phyloP scores from a whole-genome alignment of 2,329 filamentous ascomycete species.

The Verticillium alfalfae region DNA sequence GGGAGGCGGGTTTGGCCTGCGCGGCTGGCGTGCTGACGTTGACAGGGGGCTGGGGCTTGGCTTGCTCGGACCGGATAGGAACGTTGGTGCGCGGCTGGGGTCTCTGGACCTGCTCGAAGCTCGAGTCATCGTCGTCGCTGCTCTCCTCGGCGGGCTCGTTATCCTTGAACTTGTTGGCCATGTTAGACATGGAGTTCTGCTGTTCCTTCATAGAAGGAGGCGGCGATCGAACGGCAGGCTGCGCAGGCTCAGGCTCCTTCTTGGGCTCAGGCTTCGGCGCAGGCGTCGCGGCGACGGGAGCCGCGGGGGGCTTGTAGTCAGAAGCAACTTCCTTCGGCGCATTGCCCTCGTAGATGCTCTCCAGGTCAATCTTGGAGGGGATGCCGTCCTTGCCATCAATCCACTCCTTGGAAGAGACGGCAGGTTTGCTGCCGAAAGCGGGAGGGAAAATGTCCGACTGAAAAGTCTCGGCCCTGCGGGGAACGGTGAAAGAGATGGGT shows the following conservation, averaged over 20 bases:
- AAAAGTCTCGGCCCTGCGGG: slow-evolving; percentile 87
- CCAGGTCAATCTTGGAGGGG: slow-evolving; percentile 88
- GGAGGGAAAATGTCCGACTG: slow-evolving; percentile 97
- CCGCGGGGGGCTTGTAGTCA: slow-evolving; percentile 56
- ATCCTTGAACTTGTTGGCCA: slow-evolving; percentile 84
- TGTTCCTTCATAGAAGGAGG: slow-evolving; percentile 76
- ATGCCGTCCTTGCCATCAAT: slow-evolving; percentile 76
- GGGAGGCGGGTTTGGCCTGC: slow-evolving; percentile 15
- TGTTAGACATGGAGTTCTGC: slow-evolving; percentile 76
- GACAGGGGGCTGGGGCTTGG: slow-evolving; percentile 38
- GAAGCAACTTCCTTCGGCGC: slow-evolving; percentile 71
- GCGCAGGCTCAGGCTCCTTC: slow-evolving; percentile 32
- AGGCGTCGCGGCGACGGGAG: slow-evolving; percentile 35
- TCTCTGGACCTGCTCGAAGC: slow-evolving; percentile 81
- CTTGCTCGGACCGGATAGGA: slow-evolving; percentile 28
- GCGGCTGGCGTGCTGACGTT: slow-evolving; percentile 28
- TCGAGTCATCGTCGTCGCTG: slow-evolving; percentile 63
- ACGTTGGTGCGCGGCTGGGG: slow-evolving; percentile 55
- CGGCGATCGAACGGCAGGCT: slow-evolving; percentile 33
- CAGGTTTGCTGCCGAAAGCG: slow-evolving; percentile 72
- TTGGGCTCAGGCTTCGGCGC: slow-evolving; percentile 43
- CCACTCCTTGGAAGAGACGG: slow-evolving; percentile 78
- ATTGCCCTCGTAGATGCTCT: slow-evolving; percentile 82
- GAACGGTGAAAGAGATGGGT: slow-evolving; percentile 95
- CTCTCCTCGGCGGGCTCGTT: slow-evolving; percentile 54